Percentiles rank a stretch among this genome's conserved stretches.
These are phyloP conservation scores for Agroathelia rolfsii DNA, from an alignment of 1,284 basidiomycete species.

Conservation along the genomic window DNA sequence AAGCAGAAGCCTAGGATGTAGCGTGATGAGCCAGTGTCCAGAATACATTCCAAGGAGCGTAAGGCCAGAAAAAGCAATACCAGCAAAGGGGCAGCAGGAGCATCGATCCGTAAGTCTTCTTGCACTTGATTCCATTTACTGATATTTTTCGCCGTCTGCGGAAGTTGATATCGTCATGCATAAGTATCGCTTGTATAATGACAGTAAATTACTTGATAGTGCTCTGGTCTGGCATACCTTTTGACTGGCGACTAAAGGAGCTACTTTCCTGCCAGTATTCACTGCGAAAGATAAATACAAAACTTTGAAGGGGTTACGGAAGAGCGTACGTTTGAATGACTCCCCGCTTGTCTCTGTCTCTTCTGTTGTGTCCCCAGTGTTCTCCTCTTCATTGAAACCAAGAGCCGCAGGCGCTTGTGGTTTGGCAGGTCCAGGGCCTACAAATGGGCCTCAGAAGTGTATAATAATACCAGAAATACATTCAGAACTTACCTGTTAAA, in stretches of 20 bases:
- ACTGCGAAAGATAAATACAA: too few species aligned
- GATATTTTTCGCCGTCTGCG: conserved; percentile 78
- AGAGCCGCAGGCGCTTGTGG: conserved; percentile 33
- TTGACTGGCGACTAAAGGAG: conserved; percentile 78
- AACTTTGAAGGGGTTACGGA: conserved; percentile 9
- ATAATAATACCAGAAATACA: conserved; percentile 1
- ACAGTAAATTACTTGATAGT: too few species aligned
- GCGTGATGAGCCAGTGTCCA: not conserved
- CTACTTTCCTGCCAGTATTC: conserved; percentile 61
- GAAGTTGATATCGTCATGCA: not conserved
- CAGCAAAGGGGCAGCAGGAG: conserved; percentile 20
- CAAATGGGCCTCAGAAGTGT: not conserved
- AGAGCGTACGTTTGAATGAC: conserved; percentile 51
- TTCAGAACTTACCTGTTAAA: conserved; percentile 24
- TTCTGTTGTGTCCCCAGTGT: conserved; percentile 28
- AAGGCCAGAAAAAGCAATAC: conserved; percentile 24
- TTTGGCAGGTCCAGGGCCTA: conserved; percentile 17
- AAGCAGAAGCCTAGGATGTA: too few species aligned
- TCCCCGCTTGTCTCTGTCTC: conserved; percentile 33
- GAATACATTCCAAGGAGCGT: conserved; percentile 1
- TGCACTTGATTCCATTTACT: conserved; percentile 93
- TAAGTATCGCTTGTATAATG: too few species aligned
- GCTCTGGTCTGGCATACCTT: too few species aligned
- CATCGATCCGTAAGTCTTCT: conserved; percentile 61
- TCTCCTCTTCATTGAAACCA: conserved; percentile 44